phyloP scores from a whole-genome alignment of 345 rosid genomes.

The Pistacia atlantica region DNA sequence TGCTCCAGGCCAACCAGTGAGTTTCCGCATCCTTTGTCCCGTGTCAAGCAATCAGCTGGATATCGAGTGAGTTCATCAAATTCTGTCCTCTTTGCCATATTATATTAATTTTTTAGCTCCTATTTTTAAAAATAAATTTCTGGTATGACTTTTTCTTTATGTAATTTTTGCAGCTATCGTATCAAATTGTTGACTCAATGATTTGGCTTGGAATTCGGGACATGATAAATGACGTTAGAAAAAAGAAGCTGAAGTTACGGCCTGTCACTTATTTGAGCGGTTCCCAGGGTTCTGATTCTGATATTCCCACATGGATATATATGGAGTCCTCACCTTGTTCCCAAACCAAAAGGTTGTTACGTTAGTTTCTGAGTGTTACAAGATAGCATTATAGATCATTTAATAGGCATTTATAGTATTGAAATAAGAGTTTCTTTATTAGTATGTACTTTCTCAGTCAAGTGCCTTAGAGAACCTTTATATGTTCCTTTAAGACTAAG shows the following conservation, averaged over 20 bases:
- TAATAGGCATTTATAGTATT: neutral
- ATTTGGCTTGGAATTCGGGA: slow-evolving; percentile 99
- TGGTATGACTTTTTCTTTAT: neutral
- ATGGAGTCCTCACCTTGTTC: slow-evolving; percentile 99
- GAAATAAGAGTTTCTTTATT: neutral
- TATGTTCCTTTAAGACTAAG: neutral
- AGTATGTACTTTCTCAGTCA: neutral
- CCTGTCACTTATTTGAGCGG: slow-evolving; percentile 99
- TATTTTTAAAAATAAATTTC: neutral
- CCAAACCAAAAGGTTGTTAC: slow-evolving; percentile 92
- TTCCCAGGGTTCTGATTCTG: slow-evolving; percentile 85
- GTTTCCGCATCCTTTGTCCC: slow-evolving; percentile 99
- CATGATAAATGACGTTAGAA: slow-evolving; percentile 92
- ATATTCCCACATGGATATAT: slow-evolving; percentile 97
- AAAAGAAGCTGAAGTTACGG: slow-evolving; percentile 85
- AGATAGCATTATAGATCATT: neutral
- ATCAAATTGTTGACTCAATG: slow-evolving; percentile 94
- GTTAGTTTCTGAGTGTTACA: neutral
- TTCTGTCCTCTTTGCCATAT: neutral
- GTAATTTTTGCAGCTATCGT: slow-evolving; percentile 65
- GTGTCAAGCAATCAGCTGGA: slow-evolving; percentile 96
- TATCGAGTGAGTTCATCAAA: slow-evolving; percentile 71
- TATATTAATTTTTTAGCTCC: slow-evolving; percentile 7
- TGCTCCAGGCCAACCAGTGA: slow-evolving; percentile 89
- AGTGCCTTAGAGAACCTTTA: neutral